Conservation (phyloP, 176 grass and related monocot genomes). For the Urochloa ruziziensis region DNA sequence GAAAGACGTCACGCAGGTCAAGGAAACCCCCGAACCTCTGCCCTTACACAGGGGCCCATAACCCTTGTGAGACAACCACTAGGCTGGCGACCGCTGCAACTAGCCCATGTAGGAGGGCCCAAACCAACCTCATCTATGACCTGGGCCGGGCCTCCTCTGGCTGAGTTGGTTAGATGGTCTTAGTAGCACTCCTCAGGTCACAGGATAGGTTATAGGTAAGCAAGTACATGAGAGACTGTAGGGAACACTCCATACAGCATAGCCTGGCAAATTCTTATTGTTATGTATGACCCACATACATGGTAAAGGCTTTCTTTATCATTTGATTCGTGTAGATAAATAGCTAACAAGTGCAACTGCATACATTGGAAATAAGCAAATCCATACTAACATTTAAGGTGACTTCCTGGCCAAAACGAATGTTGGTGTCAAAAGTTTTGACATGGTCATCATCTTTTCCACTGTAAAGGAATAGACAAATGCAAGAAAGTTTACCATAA, state of each 20-base stretch:
- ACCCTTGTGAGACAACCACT: no score
- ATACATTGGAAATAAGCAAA: neutral
- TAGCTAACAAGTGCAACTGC: neutral
- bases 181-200: no score
- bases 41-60: no score
- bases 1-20: no score
- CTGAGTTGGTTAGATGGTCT: no score
- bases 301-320: neutral
- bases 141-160: no score
- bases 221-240: slow-evolving; percentile 11
- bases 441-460: neutral
- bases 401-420: neutral
- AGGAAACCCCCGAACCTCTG: no score
- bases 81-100: no score
- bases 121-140: no score
- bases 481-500: neutral
- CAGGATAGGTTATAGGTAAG: no score
- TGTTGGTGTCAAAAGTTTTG: neutral
- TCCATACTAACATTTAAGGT: slow-evolving; percentile 6
- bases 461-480: neutral
- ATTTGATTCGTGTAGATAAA: slow-evolving; percentile 10
- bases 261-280: neutral
- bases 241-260: neutral
- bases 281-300: neutral
- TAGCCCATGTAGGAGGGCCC: no score